A percentile compares a stretch with the other conserved stretches of the same genome.
These are phyloP conservation scores for Thalassiosira ordinaria DNA, from an alignment of 352 stramenopile species.

Conservation along the genomic window DNA sequence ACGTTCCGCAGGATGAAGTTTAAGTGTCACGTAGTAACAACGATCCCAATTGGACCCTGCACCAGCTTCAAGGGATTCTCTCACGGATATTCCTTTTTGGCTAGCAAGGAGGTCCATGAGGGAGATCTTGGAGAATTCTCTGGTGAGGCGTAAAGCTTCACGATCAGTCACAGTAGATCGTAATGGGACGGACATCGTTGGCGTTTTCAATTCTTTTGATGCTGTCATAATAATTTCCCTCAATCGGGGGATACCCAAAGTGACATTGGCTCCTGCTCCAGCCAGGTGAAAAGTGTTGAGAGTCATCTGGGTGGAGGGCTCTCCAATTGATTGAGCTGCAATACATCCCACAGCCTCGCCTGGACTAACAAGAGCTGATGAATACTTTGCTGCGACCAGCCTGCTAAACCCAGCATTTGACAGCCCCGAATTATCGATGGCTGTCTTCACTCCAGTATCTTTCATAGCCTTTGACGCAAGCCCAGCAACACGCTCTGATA, in stretches of 20 bases:
- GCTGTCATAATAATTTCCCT: constrained; percentile 99
- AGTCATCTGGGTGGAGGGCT: constrained; percentile 99
- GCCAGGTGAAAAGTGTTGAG: constrained; percentile 99
- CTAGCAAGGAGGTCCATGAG: constrained; percentile 93
- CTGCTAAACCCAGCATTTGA: constrained; percentile 87
- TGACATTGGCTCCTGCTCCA: constrained; percentile 99
- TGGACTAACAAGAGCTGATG: constrained; percentile 93
- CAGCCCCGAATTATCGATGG: constrained; percentile 67
- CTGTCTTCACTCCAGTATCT: constrained; percentile 69
- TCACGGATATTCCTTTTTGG: constrained; percentile 91
- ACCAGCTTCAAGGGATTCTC: constrained; percentile 88
- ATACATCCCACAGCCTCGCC: constrained; percentile 98
- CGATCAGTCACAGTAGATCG: constrained; percentile 75
- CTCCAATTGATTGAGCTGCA: constrained; percentile 97
- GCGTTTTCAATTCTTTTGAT: constrained; percentile 96
- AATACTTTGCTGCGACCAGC: constrained; percentile 98
- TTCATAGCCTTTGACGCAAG: constrained; percentile 63
- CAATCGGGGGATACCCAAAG: constrained; percentile 98
- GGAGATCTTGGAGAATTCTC: constrained; percentile 92
- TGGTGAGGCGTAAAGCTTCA: constrained; percentile 79
- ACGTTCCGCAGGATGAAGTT: constrained; percentile 92
- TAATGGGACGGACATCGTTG: constrained; percentile 98
- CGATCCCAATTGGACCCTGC: constrained; percentile 91
- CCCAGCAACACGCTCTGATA: constrained; percentile 80
- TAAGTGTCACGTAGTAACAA: constrained; percentile 96